Conservation (phyloP, 768 basidiomycete species). For the Phylloporus arenicola region DNA sequence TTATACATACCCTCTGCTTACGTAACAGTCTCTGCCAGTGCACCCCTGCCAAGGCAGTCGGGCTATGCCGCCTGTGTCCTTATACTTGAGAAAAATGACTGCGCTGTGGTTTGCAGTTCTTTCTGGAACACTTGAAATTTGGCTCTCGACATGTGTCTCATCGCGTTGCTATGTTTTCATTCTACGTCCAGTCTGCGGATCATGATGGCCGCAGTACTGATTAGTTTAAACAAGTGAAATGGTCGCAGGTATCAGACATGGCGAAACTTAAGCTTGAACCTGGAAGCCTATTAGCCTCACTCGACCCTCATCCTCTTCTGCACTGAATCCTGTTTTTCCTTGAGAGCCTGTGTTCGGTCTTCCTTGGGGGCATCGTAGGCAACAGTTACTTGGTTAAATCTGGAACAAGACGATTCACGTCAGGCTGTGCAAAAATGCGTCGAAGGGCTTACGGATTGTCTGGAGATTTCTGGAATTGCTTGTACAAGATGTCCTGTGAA, state of each 20-base stretch:
- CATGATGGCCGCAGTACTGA: not conserved
- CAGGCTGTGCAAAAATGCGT: constrained; percentile 3
- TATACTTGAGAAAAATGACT: not conserved
- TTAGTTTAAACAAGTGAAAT: no score
- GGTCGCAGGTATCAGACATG: constrained; percentile 3
- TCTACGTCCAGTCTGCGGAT: not conserved
- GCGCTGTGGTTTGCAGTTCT: constrained; percentile 12
- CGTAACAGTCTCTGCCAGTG: constrained; percentile 8
- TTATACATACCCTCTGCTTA: constrained; percentile 16
- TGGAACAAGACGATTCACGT: constrained; percentile 25
- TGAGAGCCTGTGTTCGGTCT: constrained; percentile 72
- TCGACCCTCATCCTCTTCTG: constrained; percentile 57
- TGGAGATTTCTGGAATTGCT: constrained; percentile 94
- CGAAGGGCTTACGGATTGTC: constrained; percentile 76
- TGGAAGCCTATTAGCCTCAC: constrained; percentile 4
- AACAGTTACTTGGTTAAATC: constrained; percentile 79
- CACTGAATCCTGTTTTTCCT: constrained; percentile 58
- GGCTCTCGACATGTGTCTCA: not conserved
- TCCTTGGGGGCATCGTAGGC: constrained; percentile 86
- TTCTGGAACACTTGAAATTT: constrained; percentile 14
- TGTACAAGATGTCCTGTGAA: constrained; percentile 74
- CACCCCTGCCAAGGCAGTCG: not conserved
- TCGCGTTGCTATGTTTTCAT: constrained; percentile 10
- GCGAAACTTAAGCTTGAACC: not conserved
- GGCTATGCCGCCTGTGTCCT: constrained; percentile 17